These are phyloP conservation scores for Cenchrus fungigraminus DNA, from an alignment of 176 grass and related monocot species.

Conservation along the genomic window DNA sequence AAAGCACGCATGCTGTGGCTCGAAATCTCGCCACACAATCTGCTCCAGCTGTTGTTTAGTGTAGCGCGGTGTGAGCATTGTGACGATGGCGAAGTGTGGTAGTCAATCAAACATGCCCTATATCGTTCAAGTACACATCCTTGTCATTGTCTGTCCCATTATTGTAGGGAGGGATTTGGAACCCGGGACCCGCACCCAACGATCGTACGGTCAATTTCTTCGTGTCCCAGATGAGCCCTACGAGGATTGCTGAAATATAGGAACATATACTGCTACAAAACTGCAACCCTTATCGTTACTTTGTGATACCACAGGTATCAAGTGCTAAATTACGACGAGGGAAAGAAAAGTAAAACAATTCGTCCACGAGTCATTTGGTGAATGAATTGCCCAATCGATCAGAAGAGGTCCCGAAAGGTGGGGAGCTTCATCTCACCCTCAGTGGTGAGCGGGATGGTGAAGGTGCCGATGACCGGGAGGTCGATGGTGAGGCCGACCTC, in stretches of 20 bases:
- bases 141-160: no score
- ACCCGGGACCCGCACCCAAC: not conserved
- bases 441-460: conserved; percentile 77
- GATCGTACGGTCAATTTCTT: not conserved
- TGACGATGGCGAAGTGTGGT: no score
- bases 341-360: not conserved
- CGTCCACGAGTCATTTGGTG: not conserved
- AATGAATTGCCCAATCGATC: not conserved
- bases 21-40: no score
- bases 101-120: no score
- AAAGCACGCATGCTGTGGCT: no score
- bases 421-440: conserved; percentile 88
- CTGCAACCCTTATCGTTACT: not conserved
- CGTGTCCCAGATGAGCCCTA: not conserved
- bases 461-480: conserved; percentile 72
- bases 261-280: not conserved
- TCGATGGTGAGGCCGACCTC: conserved; percentile 73
- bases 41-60: no score
- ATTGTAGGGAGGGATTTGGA: not conserved
- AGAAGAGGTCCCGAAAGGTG: conserved; percentile 71
- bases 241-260: not conserved
- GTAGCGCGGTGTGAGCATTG: no score
- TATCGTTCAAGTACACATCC: no score
- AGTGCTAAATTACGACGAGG: not conserved
- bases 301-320: not conserved